Evolutionary conservation across 176 grass and related monocot genomes (phyloP).

Genomic region (Eleusine coracana): DNA sequence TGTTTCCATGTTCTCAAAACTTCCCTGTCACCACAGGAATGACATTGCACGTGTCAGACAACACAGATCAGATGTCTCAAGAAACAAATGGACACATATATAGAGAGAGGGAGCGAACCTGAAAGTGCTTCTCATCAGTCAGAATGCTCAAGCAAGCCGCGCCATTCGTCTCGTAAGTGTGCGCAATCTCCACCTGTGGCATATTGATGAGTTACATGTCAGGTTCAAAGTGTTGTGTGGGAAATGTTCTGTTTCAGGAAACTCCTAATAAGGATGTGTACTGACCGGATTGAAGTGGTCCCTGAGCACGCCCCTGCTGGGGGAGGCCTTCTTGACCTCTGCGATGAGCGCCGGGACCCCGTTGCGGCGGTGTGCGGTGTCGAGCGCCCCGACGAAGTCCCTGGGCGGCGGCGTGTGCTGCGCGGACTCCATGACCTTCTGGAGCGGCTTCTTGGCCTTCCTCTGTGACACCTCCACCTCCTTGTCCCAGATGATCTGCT

Average conservation of each 20-base stretch:
- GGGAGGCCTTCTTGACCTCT: slow-evolving; percentile 97
- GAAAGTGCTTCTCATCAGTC: slow-evolving; percentile 74
- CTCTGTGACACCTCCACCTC: slow-evolving; percentile 78
- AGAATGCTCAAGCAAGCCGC: slow-evolving; percentile 81
- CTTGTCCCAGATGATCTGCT: slow-evolving; percentile 98
- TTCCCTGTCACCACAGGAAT: slow-evolving; percentile 45
- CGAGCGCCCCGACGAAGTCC: slow-evolving; percentile 67
- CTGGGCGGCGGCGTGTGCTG: slow-evolving; percentile 57
- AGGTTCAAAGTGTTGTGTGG: too few species aligned
- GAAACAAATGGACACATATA: background rate
- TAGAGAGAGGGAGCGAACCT: slow-evolving; percentile 25
- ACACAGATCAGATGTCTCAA: background rate
- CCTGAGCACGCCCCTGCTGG: slow-evolving; percentile 70
- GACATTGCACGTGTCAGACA: background rate
- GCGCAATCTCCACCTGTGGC: slow-evolving; percentile 62
- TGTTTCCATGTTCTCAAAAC: slow-evolving; percentile 80
- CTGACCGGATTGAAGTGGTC: slow-evolving; percentile 86
- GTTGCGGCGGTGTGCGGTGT: slow-evolving; percentile 44
- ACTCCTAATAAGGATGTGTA: background rate
- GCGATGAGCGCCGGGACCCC: slow-evolving; percentile 68
- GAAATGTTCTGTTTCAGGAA: background rate
- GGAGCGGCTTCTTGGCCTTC: slow-evolving; percentile 42
- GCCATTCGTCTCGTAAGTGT: slow-evolving; percentile 57
- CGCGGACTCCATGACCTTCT: slow-evolving; percentile 30
- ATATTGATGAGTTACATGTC: background rate